Percentiles rank a stretch among this genome's conserved stretches.
Conservation (phyloP, 495 filamentous ascomycete species). For the Echria macrotheca region DNA sequence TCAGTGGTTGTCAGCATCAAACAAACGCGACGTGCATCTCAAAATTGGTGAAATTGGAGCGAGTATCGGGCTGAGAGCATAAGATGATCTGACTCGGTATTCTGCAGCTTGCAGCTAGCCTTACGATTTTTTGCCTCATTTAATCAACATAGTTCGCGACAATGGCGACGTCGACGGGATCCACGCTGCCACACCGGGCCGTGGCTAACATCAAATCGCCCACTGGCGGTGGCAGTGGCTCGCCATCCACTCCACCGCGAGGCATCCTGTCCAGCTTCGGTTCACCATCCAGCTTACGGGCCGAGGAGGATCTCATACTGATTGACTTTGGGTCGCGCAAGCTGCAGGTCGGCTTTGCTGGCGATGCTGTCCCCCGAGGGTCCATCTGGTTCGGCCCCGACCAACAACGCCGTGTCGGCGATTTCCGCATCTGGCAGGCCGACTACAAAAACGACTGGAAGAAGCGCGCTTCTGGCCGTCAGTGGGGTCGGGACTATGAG, state of each 20-base stretch:
- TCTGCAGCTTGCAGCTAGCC: no score
- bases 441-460: conserved; percentile 44
- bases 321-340: conserved; percentile 77
- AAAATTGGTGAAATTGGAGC: no score
- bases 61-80: no score
- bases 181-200: conserved; percentile 40
- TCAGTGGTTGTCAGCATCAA: neutral
- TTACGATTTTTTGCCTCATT: no score
- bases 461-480: conserved; percentile 37
- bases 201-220: conserved; percentile 48
- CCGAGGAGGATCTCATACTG: conserved; percentile 77
- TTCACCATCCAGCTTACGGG: conserved; percentile 67
- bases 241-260: conserved; percentile 60
- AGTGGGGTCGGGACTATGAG: conserved; percentile 70
- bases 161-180: conserved; percentile 22
- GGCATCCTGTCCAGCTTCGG: conserved; percentile 58
- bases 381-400: conserved; percentile 65
- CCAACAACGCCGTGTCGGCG: conserved; percentile 68
- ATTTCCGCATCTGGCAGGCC: conserved; percentile 67
- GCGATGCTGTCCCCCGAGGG: conserved; percentile 69
- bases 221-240: conserved; percentile 20
- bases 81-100: no score
- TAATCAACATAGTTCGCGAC: no score
- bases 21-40: neutral
- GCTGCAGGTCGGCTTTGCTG: conserved; percentile 79